Base-by-base conservation (phyloP, 805 yeast species). In the Hanseniaspora hatyaiensis region DNA sequence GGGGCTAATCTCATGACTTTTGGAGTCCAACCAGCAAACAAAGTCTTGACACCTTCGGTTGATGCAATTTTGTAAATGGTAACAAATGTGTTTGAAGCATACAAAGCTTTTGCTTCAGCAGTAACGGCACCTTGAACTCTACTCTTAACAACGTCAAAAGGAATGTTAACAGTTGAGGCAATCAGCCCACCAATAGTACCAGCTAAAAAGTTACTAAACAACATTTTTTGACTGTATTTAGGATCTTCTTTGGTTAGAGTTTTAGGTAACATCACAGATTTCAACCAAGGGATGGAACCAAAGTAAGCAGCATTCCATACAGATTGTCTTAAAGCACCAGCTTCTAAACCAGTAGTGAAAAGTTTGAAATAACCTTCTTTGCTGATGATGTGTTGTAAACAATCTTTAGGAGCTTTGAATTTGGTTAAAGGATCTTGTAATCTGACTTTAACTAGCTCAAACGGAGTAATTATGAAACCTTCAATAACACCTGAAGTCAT, bases 401-500 rank as follows among this genome's bases (percentile, higher is more conserved):
- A 95, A 57, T 86, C 96, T 19, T 75, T 72, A 65, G 88, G 88
- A 36, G 95, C 88, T 52, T 74, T 80, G 69, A 82, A 88, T 59
- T 75, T 78, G 38, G 95, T 78, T 45, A 79, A 72, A 58, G 72
- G 80, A 68, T 92, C 97, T 68, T 92, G 99, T 58, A 92, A 72
- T 68, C 95, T 78, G 63, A 92, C 92, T 68, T 92, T 92, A 56
- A 92, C 84, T 61, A 92, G 74, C 67, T 92, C 99, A 62, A 92
- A 92, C 15, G 99, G 99, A 34, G 92, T 97, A 48, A 92, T 97
- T 37, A 92, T 95, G 62, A 88, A 86, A 2, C 96, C 77, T 65
- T 92, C 99, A 39, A 88, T 80, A 32, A 96, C 94, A 69, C 99
- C 99, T 6, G 99, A 98, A 51, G 94, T 82, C 31, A 97, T 96